Percentiles rank a stretch among this genome's conserved stretches.
These are phyloP conservation scores for Coniferiporia sulphurascens DNA, from an alignment of 1,284 basidiomycete species.

Conservation along the genomic window DNA sequence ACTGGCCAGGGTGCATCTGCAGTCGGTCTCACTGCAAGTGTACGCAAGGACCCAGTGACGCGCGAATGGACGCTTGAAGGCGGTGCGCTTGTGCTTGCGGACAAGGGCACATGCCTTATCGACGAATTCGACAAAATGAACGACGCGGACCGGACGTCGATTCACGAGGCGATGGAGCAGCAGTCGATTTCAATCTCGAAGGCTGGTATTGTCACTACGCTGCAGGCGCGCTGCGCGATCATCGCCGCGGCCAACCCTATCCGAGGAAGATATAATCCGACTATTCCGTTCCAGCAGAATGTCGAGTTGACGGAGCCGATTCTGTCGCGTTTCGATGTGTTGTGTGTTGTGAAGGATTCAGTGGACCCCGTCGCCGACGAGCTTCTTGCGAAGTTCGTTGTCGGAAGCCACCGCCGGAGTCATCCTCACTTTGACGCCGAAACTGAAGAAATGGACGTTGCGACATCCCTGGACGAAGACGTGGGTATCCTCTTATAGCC, in stretches of 20 bases:
- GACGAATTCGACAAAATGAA: slow-evolving; percentile 99
- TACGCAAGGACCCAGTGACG: slow-evolving; percentile 96
- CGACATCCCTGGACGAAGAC: slow-evolving; percentile 86
- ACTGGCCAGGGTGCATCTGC: slow-evolving; percentile 98
- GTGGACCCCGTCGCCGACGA: slow-evolving; percentile 98
- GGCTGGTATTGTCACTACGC: slow-evolving; percentile 94
- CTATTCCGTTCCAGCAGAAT: slow-evolving; percentile 96
- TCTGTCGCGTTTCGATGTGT: slow-evolving; percentile 96
- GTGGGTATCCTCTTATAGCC: slow-evolving; percentile 56
- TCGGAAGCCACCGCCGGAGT: slow-evolving; percentile 90
- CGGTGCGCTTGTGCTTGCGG: slow-evolving; percentile 93
- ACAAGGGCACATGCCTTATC: slow-evolving; percentile 98
- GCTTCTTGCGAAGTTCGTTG: slow-evolving; percentile 93
- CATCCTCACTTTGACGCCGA: slow-evolving; percentile 90
- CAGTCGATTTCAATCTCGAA: slow-evolving; percentile 99
- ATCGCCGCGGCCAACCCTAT: slow-evolving; percentile 98
- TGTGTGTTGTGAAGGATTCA: slow-evolving; percentile 97
- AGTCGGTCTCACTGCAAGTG: slow-evolving; percentile 96
- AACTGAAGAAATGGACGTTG: slow-evolving; percentile 84
- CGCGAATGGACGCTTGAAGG: slow-evolving; percentile 99
- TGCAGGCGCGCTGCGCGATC: slow-evolving; percentile 96
- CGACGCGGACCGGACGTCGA: slow-evolving; percentile 93
- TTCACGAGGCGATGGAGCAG: slow-evolving; percentile 99
- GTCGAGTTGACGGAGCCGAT: slow-evolving; percentile 99
- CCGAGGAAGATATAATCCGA: slow-evolving; percentile 94